phyloP scores from a whole-genome alignment of 2,329 filamentous ascomycete genomes.

The Hymenoscyphus occultus region DNA sequence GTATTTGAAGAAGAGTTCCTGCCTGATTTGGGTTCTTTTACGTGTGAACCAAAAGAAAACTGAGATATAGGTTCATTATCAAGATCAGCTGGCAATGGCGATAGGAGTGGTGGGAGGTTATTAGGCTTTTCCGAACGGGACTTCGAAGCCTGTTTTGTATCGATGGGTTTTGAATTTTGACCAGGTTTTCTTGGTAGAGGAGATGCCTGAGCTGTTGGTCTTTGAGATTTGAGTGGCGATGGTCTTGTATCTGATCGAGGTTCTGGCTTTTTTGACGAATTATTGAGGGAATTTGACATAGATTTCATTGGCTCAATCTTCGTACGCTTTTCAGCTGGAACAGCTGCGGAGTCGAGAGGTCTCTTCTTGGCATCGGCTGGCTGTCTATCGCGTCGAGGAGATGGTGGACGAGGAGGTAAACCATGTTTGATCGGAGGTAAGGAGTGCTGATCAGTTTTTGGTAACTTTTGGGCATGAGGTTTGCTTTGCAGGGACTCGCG shows the following conservation, averaged over 20 bases:
- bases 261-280: conserved; percentile 23
- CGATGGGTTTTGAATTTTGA: conserved; percentile 14
- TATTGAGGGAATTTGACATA: conserved; percentile 18
- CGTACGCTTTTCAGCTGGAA: conserved; percentile 32
- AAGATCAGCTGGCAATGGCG: conserved; percentile 30
- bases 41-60: conserved; percentile 7
- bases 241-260: conserved; percentile 19
- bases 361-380: conserved; percentile 28
- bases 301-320: conserved; percentile 27
- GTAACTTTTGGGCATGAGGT: conserved; percentile 11
- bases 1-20: conserved; percentile 24
- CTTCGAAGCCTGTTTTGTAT: conserved; percentile 18
- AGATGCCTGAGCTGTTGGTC: conserved; percentile 18
- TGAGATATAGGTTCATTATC: conserved; percentile 19
- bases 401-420: conserved; percentile 32
- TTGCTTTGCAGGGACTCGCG: conserved; percentile 15
- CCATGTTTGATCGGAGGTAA: conserved; percentile 23
- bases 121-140: conserved; percentile 20
- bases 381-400: conserved; percentile 22
- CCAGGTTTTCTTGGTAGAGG: conserved; percentile 19
- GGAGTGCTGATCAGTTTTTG: conserved; percentile 9
- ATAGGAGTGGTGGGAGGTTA: conserved; percentile 27
- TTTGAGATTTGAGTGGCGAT: conserved; percentile 23
- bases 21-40: conserved; percentile 17
- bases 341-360: conserved; percentile 26